Percentiles rank a stretch among this genome's conserved stretches.
phyloP scores from a whole-genome alignment of 495 filamentous ascomycete species.

The Lophium mytilinum region DNA sequence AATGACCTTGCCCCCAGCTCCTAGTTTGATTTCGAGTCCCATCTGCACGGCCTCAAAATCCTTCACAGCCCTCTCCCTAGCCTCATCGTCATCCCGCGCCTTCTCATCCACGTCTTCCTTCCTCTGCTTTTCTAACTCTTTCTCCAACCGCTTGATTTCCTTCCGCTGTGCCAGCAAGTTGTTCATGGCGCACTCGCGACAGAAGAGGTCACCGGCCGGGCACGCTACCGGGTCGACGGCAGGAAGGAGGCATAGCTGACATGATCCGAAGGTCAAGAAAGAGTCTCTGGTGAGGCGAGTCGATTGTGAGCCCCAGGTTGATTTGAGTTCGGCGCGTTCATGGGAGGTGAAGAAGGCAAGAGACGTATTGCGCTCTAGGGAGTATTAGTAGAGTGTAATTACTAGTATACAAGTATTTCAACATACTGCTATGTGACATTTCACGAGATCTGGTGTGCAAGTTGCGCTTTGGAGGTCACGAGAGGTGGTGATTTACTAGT shows the following conservation, averaged over 20 bases:
- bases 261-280: slow-evolving; percentile 87
- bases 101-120: slow-evolving; percentile 48
- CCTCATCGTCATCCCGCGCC: slow-evolving; percentile 45
- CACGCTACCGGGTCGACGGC: slow-evolving; percentile 73
- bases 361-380: slow-evolving; percentile 64
- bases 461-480: neutral
- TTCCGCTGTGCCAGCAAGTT: slow-evolving; percentile 87
- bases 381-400: neutral
- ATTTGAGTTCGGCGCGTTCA: slow-evolving; percentile 72
- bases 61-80: slow-evolving; percentile 39
- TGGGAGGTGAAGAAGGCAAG: slow-evolving; percentile 92
- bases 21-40: slow-evolving; percentile 55
- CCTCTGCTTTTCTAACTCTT: slow-evolving; percentile 50
- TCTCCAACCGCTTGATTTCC: slow-evolving; percentile 81
- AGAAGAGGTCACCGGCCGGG: slow-evolving; percentile 86
- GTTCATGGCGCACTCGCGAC: slow-evolving; percentile 84
- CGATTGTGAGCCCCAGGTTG: slow-evolving; percentile 69
- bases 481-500: neutral
- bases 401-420: too few relatives aligned
- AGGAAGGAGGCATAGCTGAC: slow-evolving; percentile 78
- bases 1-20: slow-evolving; percentile 30
- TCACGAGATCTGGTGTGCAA: too few relatives aligned
- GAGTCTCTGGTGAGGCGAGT: slow-evolving; percentile 88
- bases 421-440: slow-evolving; percentile 13
- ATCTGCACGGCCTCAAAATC: slow-evolving; percentile 48